Percentiles rank a stretch among this genome's conserved stretches.
Evolutionary conservation across 768 basidiomycete species (phyloP).

Genomic region (Lactarius hatsudake): DNA sequence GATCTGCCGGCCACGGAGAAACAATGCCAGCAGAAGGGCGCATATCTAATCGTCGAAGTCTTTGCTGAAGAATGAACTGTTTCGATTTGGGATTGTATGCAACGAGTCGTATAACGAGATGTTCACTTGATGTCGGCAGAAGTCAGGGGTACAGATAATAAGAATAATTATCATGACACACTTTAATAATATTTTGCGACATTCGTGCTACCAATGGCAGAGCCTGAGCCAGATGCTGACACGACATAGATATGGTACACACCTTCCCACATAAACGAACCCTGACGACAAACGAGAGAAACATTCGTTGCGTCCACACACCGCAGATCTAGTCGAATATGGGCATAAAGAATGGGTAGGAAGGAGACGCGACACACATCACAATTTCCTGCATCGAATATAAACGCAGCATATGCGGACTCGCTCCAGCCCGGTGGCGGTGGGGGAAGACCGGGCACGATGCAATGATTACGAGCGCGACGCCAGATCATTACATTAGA

Average conservation of each 20-base stretch:
- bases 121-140: not conserved
- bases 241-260: not conserved
- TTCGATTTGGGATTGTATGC: not conserved
- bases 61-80: not conserved
- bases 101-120: not conserved
- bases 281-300: slow-evolving; percentile 19
- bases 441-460: slow-evolving; percentile 39
- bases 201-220: slow-evolving; percentile 10
- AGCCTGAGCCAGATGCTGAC: not conserved
- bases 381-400: slow-evolving; percentile 59
- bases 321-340: slow-evolving; percentile 1
- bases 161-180: slow-evolving; percentile 2
- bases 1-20: not conserved
- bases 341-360: not conserved
- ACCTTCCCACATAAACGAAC: slow-evolving; percentile 20
- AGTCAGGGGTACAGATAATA: not conserved
- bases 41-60: slow-evolving; percentile 8
- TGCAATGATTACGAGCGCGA: slow-evolving; percentile 42
- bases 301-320: slow-evolving; percentile 40
- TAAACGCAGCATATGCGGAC: slow-evolving; percentile 57
- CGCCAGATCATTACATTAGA: slow-evolving; percentile 59
- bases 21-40: not conserved
- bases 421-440: slow-evolving; percentile 49
- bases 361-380: slow-evolving; percentile 39
- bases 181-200: slow-evolving; percentile 6